Percentiles rank a stretch among this genome's conserved stretches.
Conservation (phyloP, 257 asterid genomes). For the Coffea canephora region DNA sequence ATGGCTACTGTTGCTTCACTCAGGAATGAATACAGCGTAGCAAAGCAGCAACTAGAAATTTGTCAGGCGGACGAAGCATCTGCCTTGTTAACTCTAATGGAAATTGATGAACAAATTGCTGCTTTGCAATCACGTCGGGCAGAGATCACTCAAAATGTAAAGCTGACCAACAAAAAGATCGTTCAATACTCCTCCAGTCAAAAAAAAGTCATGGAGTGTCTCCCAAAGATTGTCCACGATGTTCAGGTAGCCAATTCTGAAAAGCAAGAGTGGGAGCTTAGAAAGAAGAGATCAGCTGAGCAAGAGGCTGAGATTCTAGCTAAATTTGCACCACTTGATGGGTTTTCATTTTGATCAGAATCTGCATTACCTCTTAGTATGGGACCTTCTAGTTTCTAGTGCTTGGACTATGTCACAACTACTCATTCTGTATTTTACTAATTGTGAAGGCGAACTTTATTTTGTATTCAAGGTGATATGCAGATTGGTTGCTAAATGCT, state of each 20-base stretch:
- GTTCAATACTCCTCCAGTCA: slow-evolving; percentile 18
- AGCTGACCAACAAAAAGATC: slow-evolving; percentile 27
- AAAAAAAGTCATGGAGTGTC: slow-evolving; percentile 18
- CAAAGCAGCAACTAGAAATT: slow-evolving; percentile 33
- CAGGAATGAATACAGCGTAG: slow-evolving; percentile 25
- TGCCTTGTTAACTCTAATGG: slow-evolving; percentile 19
- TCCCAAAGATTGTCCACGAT: slow-evolving; percentile 38
- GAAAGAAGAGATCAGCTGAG: slow-evolving; percentile 28
- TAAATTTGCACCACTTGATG: slow-evolving; percentile 34
- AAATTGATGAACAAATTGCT: slow-evolving; percentile 36
- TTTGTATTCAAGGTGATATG: background rate
- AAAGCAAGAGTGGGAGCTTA: slow-evolving; percentile 32
- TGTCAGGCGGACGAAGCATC: slow-evolving; percentile 32
- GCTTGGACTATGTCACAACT: no score
- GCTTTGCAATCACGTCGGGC: slow-evolving; percentile 29
- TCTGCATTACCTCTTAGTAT: background rate
- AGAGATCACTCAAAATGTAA: slow-evolving; percentile 17
- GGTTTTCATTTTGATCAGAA: slow-evolving; percentile 30
- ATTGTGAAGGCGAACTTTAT: background rate
- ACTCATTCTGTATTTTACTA: background rate
- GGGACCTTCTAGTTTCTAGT: background rate
- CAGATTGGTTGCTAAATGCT: background rate
- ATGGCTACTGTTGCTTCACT: slow-evolving; percentile 20
- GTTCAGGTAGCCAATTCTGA: slow-evolving; percentile 38
- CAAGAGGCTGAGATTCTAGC: slow-evolving; percentile 29